A percentile compares a stretch with the other conserved stretches of the same genome.
Evolutionary conservation across 1,284 basidiomycete genomes (phyloP).

Genomic region (Singerocomus inundabilis): DNA sequence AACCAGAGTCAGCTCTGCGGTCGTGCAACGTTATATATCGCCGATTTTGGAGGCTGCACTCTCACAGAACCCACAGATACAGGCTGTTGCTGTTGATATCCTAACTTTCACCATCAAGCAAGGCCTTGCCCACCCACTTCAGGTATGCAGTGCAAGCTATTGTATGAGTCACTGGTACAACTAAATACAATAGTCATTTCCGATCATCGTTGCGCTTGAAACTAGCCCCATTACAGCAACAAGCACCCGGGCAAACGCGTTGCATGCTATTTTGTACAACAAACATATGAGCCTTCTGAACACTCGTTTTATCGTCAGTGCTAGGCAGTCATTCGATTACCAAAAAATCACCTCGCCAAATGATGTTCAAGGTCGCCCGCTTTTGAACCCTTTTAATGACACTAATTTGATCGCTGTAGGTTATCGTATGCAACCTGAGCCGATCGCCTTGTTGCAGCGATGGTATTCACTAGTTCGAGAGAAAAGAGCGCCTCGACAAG

Average conservation of each 20-base stretch:
- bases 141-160: conserved; percentile 44
- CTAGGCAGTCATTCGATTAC: conserved; percentile 79
- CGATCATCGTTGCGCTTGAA: conserved; percentile 90
- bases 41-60: conserved; percentile 82
- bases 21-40: conserved; percentile 89
- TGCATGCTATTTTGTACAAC: conserved; percentile 81
- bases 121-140: conserved; percentile 92
- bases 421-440: conserved; percentile 56
- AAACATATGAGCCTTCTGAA: conserved; percentile 92
- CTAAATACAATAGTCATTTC: conserved; percentile 67
- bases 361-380: conserved; percentile 46
- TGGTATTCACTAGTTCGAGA: conserved; percentile 94
- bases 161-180: background rate
- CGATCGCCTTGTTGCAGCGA: conserved; percentile 74
- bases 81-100: conserved; percentile 87
- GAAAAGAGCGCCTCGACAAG: conserved; percentile 80
- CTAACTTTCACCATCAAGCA: conserved; percentile 91
- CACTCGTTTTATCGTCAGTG: conserved; percentile 78
- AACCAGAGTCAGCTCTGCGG: conserved; percentile 83
- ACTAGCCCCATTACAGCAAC: conserved; percentile 68
- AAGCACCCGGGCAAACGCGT: conserved; percentile 72
- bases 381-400: background rate
- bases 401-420: conserved; percentile 40
- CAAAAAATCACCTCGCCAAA: conserved; percentile 60
- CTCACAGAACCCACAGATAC: conserved; percentile 68